phyloP scores from a whole-genome alignment of 768 basidiomycete species.

The Kwoniella mangroviensis region DNA sequence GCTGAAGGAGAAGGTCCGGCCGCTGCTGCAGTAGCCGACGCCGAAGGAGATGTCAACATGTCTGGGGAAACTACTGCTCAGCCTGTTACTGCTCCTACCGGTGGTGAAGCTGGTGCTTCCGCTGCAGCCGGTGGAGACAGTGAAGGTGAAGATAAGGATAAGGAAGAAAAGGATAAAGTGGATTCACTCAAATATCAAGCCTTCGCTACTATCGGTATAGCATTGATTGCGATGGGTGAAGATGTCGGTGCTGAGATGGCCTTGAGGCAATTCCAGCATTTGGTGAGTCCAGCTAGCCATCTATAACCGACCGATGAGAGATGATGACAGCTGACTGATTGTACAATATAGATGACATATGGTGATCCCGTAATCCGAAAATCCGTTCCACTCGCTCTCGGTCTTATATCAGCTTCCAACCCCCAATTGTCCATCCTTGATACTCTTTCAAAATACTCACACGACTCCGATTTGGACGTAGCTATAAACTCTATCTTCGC shows the following conservation, averaged over 20 bases:
- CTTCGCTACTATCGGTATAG: slow-evolving; percentile 90
- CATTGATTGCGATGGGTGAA: slow-evolving; percentile 96
- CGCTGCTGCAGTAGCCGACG: slow-evolving; percentile 36
- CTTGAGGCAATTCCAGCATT: slow-evolving; percentile 94
- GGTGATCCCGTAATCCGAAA: slow-evolving; percentile 91
- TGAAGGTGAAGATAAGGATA: slow-evolving; percentile 47
- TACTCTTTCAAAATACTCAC: slow-evolving; percentile 96
- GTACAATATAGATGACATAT: slow-evolving; percentile 82
- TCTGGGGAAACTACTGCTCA: slow-evolving; percentile 17
- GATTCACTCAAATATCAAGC: slow-evolving; percentile 69
- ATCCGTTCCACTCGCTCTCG: slow-evolving; percentile 91
- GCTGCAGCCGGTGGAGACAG: slow-evolving; percentile 17
- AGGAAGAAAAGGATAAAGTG: slow-evolving; percentile 65
- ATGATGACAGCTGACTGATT: not conserved
- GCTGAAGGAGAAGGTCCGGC: slow-evolving; percentile 27
- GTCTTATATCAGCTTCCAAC: slow-evolving; percentile 92
- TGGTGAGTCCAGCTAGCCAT: slow-evolving; percentile 64
- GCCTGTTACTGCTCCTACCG: slow-evolving; percentile 22
- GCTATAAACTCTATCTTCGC: slow-evolving; percentile 97
- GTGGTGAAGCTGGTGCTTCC: slow-evolving; percentile 10
- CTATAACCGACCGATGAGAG: no score
- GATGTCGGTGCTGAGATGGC: slow-evolving; percentile 98
- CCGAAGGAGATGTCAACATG: slow-evolving; percentile 41
- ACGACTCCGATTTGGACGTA: slow-evolving; percentile 96
- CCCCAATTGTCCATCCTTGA: slow-evolving; percentile 93